Percentiles rank a stretch among this genome's conserved stretches.
Conservation (phyloP, 345 rosid species). For the Camelina hispida region DNA sequence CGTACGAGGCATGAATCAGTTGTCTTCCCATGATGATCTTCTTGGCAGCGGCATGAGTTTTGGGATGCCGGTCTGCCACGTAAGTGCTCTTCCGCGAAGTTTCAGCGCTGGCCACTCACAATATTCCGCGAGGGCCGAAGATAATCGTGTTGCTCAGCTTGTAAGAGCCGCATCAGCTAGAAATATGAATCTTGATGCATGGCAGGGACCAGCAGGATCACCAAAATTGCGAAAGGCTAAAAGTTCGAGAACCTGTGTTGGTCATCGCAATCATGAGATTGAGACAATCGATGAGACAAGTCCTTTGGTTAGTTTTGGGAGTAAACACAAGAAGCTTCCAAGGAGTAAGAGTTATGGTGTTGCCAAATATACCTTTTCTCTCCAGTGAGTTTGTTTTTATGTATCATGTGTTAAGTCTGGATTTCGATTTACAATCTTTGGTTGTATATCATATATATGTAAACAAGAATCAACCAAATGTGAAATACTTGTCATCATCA, state of each 20-base stretch:
- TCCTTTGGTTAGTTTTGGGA: slow-evolving; percentile 54
- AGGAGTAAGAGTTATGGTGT: slow-evolving; percentile 51
- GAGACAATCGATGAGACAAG: slow-evolving; percentile 76
- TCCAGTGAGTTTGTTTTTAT: background rate
- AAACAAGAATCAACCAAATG: background rate
- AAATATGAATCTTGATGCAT: slow-evolving; percentile 22
- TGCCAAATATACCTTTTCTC: background rate
- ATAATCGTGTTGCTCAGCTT: slow-evolving; percentile 56
- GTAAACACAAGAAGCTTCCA: slow-evolving; percentile 35
- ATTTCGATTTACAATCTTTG: background rate
- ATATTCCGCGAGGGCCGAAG: slow-evolving; percentile 27
- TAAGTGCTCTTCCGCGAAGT: slow-evolving; percentile 48
- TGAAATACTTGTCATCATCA: slow-evolving; percentile 8
- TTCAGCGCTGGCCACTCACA: slow-evolving; percentile 51
- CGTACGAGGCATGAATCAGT: slow-evolving; percentile 51
- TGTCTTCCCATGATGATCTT: slow-evolving; percentile 48
- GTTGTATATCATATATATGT: background rate
- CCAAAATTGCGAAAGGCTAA: slow-evolving; percentile 13
- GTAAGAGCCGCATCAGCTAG: slow-evolving; percentile 59
- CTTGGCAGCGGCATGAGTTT: slow-evolving; percentile 33
- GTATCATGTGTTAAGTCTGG: background rate
- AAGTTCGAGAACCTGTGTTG: slow-evolving; percentile 46
- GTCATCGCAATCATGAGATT: slow-evolving; percentile 31
- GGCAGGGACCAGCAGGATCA: background rate
- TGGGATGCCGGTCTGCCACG: slow-evolving; percentile 54